Conservation (phyloP, 2,329 filamentous ascomycete genomes). For the Aspergillus sp. region DNA sequence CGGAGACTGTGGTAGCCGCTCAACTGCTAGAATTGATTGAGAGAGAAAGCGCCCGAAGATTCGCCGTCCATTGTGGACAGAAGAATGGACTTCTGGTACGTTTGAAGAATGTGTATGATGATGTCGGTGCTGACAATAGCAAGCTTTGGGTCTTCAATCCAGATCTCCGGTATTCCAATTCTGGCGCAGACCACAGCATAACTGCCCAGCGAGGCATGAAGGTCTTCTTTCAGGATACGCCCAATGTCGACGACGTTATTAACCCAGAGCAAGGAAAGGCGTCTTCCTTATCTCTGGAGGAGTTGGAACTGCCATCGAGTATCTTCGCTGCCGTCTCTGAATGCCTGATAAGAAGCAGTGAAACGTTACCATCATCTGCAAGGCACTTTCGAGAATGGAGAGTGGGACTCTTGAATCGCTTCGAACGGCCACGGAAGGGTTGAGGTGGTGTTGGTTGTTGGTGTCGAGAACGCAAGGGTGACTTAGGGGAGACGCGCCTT, state of each 20-base stretch:
- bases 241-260: slow-evolving; percentile 30
- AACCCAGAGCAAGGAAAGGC: slow-evolving; percentile 31
- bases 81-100: slow-evolving; percentile 34
- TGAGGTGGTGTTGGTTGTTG: slow-evolving; percentile 4
- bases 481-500: not conserved
- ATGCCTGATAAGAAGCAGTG: slow-evolving; percentile 36
- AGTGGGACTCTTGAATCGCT: slow-evolving; percentile 49
- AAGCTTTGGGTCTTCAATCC: slow-evolving; percentile 59
- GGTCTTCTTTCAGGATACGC: slow-evolving; percentile 46
- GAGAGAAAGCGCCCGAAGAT: slow-evolving; percentile 51
- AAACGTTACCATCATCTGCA: slow-evolving; percentile 46
- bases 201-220: slow-evolving; percentile 51
- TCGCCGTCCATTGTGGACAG: slow-evolving; percentile 42
- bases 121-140: not conserved
- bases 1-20: slow-evolving; percentile 45
- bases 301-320: slow-evolving; percentile 36
- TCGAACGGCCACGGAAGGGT: slow-evolving; percentile 22
- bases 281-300: slow-evolving; percentile 44
- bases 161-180: slow-evolving; percentile 53
- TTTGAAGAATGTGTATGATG: not conserved
- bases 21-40: slow-evolving; percentile 54
- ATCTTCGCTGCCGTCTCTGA: slow-evolving; percentile 34
- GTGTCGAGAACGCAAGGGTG: slow-evolving; percentile 1
- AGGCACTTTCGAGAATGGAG: slow-evolving; percentile 52
- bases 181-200: slow-evolving; percentile 22